Conservation (phyloP, 2,329 filamentous ascomycete species). For the Atkinsonella texensis region DNA sequence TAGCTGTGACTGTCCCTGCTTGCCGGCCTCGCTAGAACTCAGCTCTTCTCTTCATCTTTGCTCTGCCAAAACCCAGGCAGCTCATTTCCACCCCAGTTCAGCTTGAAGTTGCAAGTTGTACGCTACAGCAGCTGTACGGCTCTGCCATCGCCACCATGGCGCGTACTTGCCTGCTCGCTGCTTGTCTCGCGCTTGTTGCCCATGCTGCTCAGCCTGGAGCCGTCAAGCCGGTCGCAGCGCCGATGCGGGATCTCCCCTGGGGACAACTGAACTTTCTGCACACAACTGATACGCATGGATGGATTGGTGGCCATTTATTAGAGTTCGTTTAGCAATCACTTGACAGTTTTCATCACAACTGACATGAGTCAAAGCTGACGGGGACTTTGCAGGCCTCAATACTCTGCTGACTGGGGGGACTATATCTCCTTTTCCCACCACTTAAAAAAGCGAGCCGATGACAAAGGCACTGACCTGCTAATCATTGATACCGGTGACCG, state of each 20-base stretch:
- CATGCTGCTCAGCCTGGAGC: slow-evolving; percentile 63
- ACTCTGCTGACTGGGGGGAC: slow-evolving; percentile 94
- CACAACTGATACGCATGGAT: slow-evolving; percentile 92
- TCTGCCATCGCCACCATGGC: slow-evolving; percentile 13
- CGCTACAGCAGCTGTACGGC: neutral
- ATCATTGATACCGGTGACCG: slow-evolving; percentile 92
- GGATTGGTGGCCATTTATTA: slow-evolving; percentile 85
- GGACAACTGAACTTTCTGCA: slow-evolving; percentile 96
- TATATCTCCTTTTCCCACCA: slow-evolving; percentile 87
- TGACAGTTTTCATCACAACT: neutral
- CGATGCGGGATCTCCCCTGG: slow-evolving; percentile 76
- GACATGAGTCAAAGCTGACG: neutral
- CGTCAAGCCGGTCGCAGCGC: slow-evolving; percentile 63
- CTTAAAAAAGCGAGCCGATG: slow-evolving; percentile 67
- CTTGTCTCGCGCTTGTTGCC: slow-evolving; percentile 21
- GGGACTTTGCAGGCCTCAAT: slow-evolving; percentile 52
- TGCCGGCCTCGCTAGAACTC: neutral
- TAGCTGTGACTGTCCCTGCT: neutral
- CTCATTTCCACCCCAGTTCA: neutral
- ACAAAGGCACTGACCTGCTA: slow-evolving; percentile 70
- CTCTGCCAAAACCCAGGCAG: neutral
- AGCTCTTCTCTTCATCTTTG: neutral
- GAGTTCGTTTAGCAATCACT: slow-evolving; percentile 44
- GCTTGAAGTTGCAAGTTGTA: neutral
- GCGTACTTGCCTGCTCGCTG: slow-evolving; percentile 12